Evolutionary conservation across 768 basidiomycete species (phyloP), one percentile per base, ranked within the genome.

Genomic region (Phaeotremella fagi): DNA sequence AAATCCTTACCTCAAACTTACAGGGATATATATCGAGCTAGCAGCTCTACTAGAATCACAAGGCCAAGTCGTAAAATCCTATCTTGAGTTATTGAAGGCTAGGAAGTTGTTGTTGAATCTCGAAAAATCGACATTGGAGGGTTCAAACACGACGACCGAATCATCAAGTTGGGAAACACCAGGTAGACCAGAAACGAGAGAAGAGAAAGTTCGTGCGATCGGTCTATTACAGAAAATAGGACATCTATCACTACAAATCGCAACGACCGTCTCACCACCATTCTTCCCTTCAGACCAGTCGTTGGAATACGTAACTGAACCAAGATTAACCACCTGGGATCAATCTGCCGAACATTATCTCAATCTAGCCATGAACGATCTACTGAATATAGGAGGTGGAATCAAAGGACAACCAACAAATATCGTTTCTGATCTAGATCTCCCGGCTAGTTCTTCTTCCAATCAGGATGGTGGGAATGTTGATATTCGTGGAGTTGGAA

Each of bases 201-300:
- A 58, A 36, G 72, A 74, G 28, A 62, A 57, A 28, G 43, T 59
- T n/a, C 60, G 73, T 22, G 61, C 58, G 4, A 72, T 74, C 36
- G 71, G 65, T 0, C 33, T 74, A 16, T 31, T 45, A 15, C 73
- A 74, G 52, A 74, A 74, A 49, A 35, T 74, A 4, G 73, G 73
- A 22, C 61, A 68, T 18, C 29, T 74, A 6, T 63, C 67, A 2
- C 33, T 72, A 2, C 50, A 65, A 11, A 54, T 70, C 26, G 41
- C 58, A 2, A 25, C 48, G 1, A 26, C n/a, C 3, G 20, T 37
- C 22, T 15, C 28, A 16, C 37, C 49, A 3, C 54, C 58, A 16
- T 48, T 54, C 3, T 66, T 54, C 45, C 64, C 64, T n/a, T 28
- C 20, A 4, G 5, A 23, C 3, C n/a, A n/a, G n/a, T 18, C 36